Evolutionary conservation across 495 filamentous ascomycete species (phyloP), one percentile per base, ranked within the genome.

Genomic region (Podospora conica): DNA sequence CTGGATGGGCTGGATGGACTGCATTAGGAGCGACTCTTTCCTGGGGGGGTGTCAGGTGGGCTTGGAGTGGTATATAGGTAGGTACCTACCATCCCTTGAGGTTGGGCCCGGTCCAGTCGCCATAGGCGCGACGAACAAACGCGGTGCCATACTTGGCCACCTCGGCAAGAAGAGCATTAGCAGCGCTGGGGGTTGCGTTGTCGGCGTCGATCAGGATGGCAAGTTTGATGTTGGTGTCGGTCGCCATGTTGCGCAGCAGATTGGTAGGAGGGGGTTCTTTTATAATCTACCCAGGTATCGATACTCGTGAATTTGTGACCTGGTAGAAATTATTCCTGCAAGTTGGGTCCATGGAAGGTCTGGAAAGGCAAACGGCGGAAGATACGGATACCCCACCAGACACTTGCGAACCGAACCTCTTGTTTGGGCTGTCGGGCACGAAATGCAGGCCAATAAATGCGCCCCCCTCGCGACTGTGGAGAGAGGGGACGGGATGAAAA

Each of bases 1-100:
- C 60, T 70, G 69, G 62, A 70, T 70, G 3, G 69, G 69, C 27
- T 70, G 69, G 56, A 70, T 70, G 23, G 65, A 54, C 54, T 64
- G 59, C 9, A 5, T 56, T 22, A 68, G 69, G 25, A 70, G 69
- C 22, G 57, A 23, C 6, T 69, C 65, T 58, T 69, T 70, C 68
- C 33, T 48, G 5, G 15, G 15, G 10, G 33, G 33, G 15, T 2
- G 33, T 48, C 5, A 48, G 33, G 2, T 48, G 33, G 15, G 12
- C 31, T 18, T 18, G 15, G 40, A 31, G 10, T 31, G 29, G 9
- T 11, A 12, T 11, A 3, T 9, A 31, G 10, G n/a, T n/a, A n/a
- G n/a, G n/a, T 27, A 27, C 6, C 3, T 27, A 48, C 33, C 68
- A 70, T 18, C 68, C 68, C 5, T 61, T 65, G 20, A 70, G 58